Base-by-base conservation (phyloP, 2,329 filamentous ascomycete species). In the Penicillium olsonii region DNA sequence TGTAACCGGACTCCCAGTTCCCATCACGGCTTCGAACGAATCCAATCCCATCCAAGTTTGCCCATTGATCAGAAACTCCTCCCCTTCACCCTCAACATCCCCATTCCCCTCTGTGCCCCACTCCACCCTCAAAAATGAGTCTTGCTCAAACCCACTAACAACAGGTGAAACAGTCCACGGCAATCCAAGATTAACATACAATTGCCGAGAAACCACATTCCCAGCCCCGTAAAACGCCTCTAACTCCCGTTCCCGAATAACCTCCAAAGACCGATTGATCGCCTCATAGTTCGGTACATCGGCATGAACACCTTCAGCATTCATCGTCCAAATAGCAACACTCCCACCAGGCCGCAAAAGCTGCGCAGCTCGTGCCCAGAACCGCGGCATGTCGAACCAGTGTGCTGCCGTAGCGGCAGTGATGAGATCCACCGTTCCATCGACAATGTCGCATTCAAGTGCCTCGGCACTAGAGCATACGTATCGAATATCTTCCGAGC, bases 301-400 rank as follows among this genome's bases (percentile, higher is more conserved):
- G 3, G 52, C 45, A 42, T 59, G 48, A 9, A 59, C 49, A 10
- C 52, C 48, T 17, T 68, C 54, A 1, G 57, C 50, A 5, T 69
- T 70, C 3, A 61, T 65, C 0, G 67, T 67, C 78, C 79, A 84
- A 1, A 84, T 47, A 0, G 79, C 79, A 0, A 84, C 75, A 3
- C 73, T 82, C 18, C 81, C 81, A n/a, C 76, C 76, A 0, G 79
- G 77, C 52, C 72, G 75, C 6, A 84, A 65, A 1, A 78, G 64
- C 11, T 66, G 65, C 0, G 75, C 75, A 0, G 79, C 80, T 0
- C 67, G 64, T 2, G 53, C 40, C 74, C 78, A 84, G 66, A 84
- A 83, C 0, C 47, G 45, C 0, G 68, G 54, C 72, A 83, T 75
- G 55, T 84, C 72, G 65, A 84, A 83, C 81, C 81, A 84, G 62